Evolutionary conservation across 192 early-diverging fungal genomes (phyloP).

Genomic region (Backusella liffmaniae): DNA sequence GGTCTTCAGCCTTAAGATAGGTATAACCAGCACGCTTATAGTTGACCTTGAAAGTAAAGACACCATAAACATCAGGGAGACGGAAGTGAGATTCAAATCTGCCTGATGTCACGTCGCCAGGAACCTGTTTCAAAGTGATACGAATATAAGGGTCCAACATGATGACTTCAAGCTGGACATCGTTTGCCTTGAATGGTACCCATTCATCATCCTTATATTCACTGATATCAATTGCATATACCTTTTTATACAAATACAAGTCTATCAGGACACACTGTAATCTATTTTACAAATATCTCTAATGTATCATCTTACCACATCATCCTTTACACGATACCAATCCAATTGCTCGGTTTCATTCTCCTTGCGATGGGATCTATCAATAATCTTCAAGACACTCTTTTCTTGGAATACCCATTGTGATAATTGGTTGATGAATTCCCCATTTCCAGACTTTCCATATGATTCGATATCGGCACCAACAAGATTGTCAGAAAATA

Average conservation of each 20-base stretch:
- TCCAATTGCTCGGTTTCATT: constrained; percentile 64
- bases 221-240: constrained; percentile 76
- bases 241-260: constrained; percentile 38
- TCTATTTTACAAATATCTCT: neutral
- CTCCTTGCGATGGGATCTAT: constrained; percentile 62
- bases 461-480: constrained; percentile 19
- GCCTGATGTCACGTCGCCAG: constrained; percentile 35
- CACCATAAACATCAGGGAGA: constrained; percentile 95
- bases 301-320: constrained; percentile 56
- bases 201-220: constrained; percentile 80
- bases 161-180: constrained; percentile 89
- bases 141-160: constrained; percentile 99
- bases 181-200: constrained; percentile 77
- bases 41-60: constrained; percentile 95
- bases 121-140: constrained; percentile 58
- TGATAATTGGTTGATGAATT: constrained; percentile 70
- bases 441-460: constrained; percentile 61
- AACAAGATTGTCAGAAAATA: constrained; percentile 71
- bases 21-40: constrained; percentile 86
- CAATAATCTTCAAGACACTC: constrained; percentile 75
- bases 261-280: neutral
- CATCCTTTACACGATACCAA: constrained; percentile 92
- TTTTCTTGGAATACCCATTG: constrained; percentile 95
- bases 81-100: constrained; percentile 45
- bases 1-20: constrained; percentile 70